These are phyloP conservation scores for Xylaria multiplex DNA, from an alignment of 2,329 filamentous ascomycete genomes.

Conservation along the genomic window DNA sequence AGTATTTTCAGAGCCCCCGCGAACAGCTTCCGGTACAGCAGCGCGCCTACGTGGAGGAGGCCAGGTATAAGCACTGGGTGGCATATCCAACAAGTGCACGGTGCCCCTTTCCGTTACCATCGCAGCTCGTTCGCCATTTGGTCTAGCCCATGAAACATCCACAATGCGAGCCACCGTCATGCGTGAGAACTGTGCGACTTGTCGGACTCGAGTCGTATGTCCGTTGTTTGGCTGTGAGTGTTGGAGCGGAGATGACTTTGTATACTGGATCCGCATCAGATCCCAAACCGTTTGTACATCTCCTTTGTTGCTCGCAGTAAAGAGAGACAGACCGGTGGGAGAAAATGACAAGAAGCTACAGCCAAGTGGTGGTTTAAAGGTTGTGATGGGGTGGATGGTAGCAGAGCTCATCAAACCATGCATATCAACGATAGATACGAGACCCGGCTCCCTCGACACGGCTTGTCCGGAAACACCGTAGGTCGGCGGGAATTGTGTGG, in stretches of 20 bases:
- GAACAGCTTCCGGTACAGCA: constrained; percentile 56
- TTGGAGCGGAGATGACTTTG: constrained; percentile 69
- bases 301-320: constrained; percentile 85
- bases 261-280: constrained; percentile 72
- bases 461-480: constrained; percentile 71
- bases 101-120: constrained; percentile 96
- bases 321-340: constrained; percentile 75
- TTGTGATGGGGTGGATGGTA: constrained; percentile 71
- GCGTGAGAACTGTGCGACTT: constrained; percentile 87
- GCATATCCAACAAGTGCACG: constrained; percentile 90
- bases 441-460: constrained; percentile 71
- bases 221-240: constrained; percentile 58
- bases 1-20: constrained; percentile 60
- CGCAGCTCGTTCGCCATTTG: constrained; percentile 82
- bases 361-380: constrained; percentile 76
- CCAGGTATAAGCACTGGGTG: constrained; percentile 85
- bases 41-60: constrained; percentile 73
- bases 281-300: constrained; percentile 87
- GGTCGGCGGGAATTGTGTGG: constrained; percentile 75
- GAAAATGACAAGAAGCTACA: constrained; percentile 85
- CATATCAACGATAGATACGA: constrained; percentile 80
- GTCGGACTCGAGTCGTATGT: constrained; percentile 73
- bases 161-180: constrained; percentile 92
- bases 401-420: constrained; percentile 65
- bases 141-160: constrained; percentile 87